phyloP scores from a whole-genome alignment of 2,329 filamentous ascomycete species.

The Nemania diffusa region DNA sequence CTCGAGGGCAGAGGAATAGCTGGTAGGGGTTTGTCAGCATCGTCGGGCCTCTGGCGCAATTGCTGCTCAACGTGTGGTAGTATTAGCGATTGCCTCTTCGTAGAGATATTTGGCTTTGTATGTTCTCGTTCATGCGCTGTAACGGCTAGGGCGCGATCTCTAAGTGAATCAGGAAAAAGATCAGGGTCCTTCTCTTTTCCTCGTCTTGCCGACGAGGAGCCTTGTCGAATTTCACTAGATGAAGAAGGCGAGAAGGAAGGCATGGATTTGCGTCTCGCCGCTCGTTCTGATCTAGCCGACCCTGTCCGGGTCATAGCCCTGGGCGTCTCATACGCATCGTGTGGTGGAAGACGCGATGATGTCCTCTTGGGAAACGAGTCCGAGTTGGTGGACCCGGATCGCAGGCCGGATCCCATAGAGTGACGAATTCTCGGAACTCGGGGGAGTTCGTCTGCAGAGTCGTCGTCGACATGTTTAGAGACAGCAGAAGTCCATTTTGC shows the following conservation, averaged over 20 bases:
- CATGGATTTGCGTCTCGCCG: constrained; percentile 43
- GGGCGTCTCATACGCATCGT: constrained; percentile 17
- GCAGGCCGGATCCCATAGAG: constrained; percentile 41
- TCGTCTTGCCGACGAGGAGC: constrained; percentile 29
- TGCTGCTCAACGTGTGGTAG: constrained; percentile 13
- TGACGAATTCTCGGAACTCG: constrained; percentile 38
- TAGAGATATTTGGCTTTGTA: constrained; percentile 31
- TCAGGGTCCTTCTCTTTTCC: constrained; percentile 29
- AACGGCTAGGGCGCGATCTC: constrained; percentile 37
- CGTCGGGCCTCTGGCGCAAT: constrained; percentile 25
- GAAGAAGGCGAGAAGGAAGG: constrained; percentile 39
- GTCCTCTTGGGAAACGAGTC: constrained; percentile 36
- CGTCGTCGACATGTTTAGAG: constrained; percentile 31
- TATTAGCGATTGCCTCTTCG: constrained; percentile 32
- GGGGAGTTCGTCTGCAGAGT: constrained; percentile 31
- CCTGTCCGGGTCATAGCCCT: constrained; percentile 22
- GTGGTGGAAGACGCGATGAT: constrained; percentile 34
- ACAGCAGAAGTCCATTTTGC: constrained; percentile 17
- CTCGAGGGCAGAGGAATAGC: constrained; percentile 28
- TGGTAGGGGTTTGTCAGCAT: constrained; percentile 36
- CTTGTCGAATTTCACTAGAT: constrained; percentile 30
- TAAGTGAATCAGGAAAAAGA: constrained; percentile 40
- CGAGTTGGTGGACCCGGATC: constrained; percentile 35
- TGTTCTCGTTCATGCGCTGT: constrained; percentile 31
- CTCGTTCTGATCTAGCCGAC: constrained; percentile 35